Evolutionary conservation across 1,284 basidiomycete species (phyloP).

Genomic region (Pyrrhoderma lamaoense): DNA sequence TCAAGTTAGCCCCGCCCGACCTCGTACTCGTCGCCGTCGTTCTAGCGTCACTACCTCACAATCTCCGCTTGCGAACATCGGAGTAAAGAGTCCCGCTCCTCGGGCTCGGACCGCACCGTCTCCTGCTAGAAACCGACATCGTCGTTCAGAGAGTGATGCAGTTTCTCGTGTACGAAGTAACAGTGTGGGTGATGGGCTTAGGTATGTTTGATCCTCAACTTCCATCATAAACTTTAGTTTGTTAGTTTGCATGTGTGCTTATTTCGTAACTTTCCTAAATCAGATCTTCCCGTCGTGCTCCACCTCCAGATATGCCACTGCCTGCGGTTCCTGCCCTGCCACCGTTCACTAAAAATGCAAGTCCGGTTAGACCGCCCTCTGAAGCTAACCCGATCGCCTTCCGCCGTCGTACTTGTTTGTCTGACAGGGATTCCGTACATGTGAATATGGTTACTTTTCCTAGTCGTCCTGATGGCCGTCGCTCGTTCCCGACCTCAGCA

Average conservation of each 20-base stretch:
- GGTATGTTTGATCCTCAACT: constrained; percentile 26
- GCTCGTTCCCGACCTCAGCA: constrained; percentile 6
- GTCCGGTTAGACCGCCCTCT: constrained; percentile 20
- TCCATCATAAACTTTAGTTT: background rate
- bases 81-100: constrained; percentile 44
- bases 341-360: constrained; percentile 12
- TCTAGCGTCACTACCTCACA: constrained; percentile 43
- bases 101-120: constrained; percentile 32
- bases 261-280: constrained; percentile 19
- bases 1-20: constrained; percentile 17
- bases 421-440: constrained; percentile 5
- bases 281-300: constrained; percentile 23
- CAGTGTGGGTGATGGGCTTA: constrained; percentile 32
- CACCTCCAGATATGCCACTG: constrained; percentile 30
- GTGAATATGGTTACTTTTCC: background rate
- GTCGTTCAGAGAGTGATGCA: constrained; percentile 29
- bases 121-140: constrained; percentile 23
- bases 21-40: constrained; percentile 41
- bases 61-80: constrained; percentile 35
- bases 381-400: constrained; percentile 9
- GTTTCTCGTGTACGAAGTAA: constrained; percentile 43
- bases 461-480: background rate
- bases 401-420: constrained; percentile 1
- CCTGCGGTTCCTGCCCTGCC: constrained; percentile 26
- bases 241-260: constrained; percentile 13